Conservation (phyloP, 371 early-diverging fungal genomes). For the Mucor indicus region DNA sequence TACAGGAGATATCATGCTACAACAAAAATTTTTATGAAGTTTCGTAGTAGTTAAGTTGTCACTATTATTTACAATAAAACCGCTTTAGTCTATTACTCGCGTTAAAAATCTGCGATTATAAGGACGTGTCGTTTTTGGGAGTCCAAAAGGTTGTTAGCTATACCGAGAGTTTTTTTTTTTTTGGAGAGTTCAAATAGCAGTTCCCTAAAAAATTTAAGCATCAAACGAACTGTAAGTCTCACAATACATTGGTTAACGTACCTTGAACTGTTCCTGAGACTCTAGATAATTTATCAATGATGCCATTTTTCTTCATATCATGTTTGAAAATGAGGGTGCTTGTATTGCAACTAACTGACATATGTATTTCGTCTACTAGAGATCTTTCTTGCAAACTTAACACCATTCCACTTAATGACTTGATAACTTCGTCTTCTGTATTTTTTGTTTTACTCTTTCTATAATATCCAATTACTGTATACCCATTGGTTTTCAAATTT, state of each 20-base stretch:
- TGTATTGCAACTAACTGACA: conserved; percentile 8
- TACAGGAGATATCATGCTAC: too few relatives aligned
- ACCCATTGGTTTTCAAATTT: too few relatives aligned
- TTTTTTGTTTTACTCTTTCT: conserved; percentile 6
- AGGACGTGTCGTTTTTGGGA: too few relatives aligned
- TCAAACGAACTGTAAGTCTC: conserved; percentile 6
- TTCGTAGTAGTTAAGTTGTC: too few relatives aligned
- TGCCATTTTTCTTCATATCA: conserved; percentile 14
- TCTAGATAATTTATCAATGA: conserved; percentile 8
- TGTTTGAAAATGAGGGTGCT: conserved; percentile 7
- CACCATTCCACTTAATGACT: conserved; percentile 7
- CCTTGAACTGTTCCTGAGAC: conserved; percentile 17
- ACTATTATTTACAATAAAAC: too few relatives aligned
- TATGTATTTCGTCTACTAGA: conserved; percentile 8
- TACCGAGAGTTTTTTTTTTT: too few relatives aligned
- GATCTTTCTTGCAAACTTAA: conserved; percentile 8
- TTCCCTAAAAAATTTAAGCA: conserved; percentile 10
- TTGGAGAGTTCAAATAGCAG: too few relatives aligned
- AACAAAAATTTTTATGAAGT: too few relatives aligned
- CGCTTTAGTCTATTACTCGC: too few relatives aligned
- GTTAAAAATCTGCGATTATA: too few relatives aligned
- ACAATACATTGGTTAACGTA: conserved; percentile 1
- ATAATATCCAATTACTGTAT: conserved; percentile 9
- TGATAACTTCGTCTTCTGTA: conserved; percentile 2
- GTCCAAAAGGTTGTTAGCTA: too few relatives aligned